These are phyloP conservation scores for Aspergillus asperescens DNA, from an alignment of 495 filamentous ascomycete genomes.

Conservation along the genomic window DNA sequence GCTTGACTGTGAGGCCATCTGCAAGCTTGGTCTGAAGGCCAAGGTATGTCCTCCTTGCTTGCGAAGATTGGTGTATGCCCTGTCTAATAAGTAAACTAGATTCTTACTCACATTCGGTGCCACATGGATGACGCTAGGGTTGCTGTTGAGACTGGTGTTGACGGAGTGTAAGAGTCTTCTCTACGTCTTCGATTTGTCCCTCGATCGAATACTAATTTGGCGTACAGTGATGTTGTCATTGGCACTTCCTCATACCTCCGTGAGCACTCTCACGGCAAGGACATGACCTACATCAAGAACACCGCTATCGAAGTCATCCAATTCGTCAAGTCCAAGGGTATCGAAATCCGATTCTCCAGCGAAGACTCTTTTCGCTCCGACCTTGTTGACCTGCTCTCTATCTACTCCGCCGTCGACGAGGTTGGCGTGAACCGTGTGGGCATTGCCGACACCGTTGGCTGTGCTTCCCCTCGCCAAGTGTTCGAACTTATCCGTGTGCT, in stretches of 20 bases:
- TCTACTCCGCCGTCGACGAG: slow-evolving; percentile 75
- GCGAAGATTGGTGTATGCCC: neutral
- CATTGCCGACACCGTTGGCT: slow-evolving; percentile 81
- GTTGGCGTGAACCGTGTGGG: slow-evolving; percentile 77
- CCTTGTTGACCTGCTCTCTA: slow-evolving; percentile 68
- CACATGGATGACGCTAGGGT: slow-evolving; percentile 89
- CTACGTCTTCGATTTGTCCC: neutral
- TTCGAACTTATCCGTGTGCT: slow-evolving; percentile 75
- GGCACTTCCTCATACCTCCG: slow-evolving; percentile 86
- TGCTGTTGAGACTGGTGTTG: slow-evolving; percentile 81
- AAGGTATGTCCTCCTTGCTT: slow-evolving; percentile 43
- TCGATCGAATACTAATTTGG: slow-evolving; percentile 4
- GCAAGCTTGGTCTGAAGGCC: slow-evolving; percentile 83
- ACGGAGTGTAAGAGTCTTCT: slow-evolving; percentile 51
- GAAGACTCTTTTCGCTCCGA: slow-evolving; percentile 84
- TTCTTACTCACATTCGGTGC: slow-evolving; percentile 81
- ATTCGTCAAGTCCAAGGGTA: slow-evolving; percentile 84
- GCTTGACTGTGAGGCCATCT: slow-evolving; percentile 77
- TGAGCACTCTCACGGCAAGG: slow-evolving; percentile 91
- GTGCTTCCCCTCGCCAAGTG: slow-evolving; percentile 71
- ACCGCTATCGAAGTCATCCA: slow-evolving; percentile 90
- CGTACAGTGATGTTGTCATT: slow-evolving; percentile 77
- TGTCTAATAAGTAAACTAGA: slow-evolving; percentile 40
- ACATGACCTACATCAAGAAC: slow-evolving; percentile 88
- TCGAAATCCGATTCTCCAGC: slow-evolving; percentile 74